Evolutionary conservation across 2,329 filamentous ascomycete genomes (phyloP).

Genomic region (Monilinia laxa): DNA sequence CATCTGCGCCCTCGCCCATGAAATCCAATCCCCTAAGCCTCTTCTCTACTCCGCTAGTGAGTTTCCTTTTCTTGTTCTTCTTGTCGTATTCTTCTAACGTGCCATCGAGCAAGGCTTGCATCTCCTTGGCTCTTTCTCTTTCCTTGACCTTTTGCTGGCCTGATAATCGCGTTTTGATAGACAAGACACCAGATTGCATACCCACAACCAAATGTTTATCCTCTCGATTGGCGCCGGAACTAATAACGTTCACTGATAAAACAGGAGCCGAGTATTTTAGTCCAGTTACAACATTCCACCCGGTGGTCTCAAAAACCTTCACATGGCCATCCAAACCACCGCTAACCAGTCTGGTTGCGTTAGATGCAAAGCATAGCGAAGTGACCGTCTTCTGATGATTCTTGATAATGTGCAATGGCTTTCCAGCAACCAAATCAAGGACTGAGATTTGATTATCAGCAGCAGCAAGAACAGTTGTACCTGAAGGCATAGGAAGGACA

Average conservation of each 20-base stretch:
- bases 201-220: slow-evolving; percentile 94
- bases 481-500: slow-evolving; percentile 82
- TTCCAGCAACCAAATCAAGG: slow-evolving; percentile 87
- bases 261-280: slow-evolving; percentile 92
- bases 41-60: slow-evolving; percentile 57
- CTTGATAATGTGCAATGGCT: slow-evolving; percentile 79
- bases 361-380: slow-evolving; percentile 75
- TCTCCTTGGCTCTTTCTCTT: slow-evolving; percentile 76
- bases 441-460: slow-evolving; percentile 86
- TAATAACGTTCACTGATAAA: slow-evolving; percentile 76
- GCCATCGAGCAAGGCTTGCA: slow-evolving; percentile 77
- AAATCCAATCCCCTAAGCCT: slow-evolving; percentile 71
- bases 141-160: slow-evolving; percentile 77
- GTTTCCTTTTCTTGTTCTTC: slow-evolving; percentile 66
- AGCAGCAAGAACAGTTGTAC: slow-evolving; percentile 81
- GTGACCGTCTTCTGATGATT: slow-evolving; percentile 99
- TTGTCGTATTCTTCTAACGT: slow-evolving; percentile 76
- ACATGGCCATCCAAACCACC: slow-evolving; percentile 93
- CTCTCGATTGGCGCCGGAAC: slow-evolving; percentile 63
- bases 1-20: slow-evolving; percentile 79
- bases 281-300: slow-evolving; percentile 95
- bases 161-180: slow-evolving; percentile 82
- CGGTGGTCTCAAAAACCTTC: slow-evolving; percentile 91
- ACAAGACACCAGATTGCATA: slow-evolving; percentile 91
- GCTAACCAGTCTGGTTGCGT: slow-evolving; percentile 77